These are phyloP conservation scores for Boletus sp. DNA, from an alignment of 768 basidiomycete genomes.

Conservation along the genomic window DNA sequence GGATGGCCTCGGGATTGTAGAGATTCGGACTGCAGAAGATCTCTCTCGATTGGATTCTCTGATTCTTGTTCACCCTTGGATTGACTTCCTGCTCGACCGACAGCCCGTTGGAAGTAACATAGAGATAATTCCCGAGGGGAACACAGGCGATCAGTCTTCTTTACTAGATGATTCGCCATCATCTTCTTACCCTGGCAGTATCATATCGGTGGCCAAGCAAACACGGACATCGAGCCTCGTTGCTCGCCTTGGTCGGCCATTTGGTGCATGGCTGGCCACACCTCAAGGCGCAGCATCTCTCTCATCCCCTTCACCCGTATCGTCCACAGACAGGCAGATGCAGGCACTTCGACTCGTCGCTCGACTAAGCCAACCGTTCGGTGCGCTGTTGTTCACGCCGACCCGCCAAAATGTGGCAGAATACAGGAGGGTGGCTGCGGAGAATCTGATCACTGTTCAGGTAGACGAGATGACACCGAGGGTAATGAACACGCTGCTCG, in stretches of 20 bases:
- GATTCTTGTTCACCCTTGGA: conserved; percentile 8
- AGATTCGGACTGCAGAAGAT: background rate
- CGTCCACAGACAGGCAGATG: background rate
- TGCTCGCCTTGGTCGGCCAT: background rate
- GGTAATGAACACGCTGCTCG: background rate
- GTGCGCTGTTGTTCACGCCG: background rate
- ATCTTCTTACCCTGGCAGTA: background rate
- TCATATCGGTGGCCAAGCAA: background rate
- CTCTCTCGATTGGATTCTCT: background rate
- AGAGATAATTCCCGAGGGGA: background rate
- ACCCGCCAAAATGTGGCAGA: background rate
- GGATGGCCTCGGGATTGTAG: background rate
- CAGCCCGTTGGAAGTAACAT: background rate
- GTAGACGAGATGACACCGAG: background rate
- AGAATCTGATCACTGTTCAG: background rate
- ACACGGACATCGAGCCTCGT: background rate
- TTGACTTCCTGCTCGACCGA: conserved; percentile 1
- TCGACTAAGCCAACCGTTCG: background rate
- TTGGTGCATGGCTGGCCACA: background rate
- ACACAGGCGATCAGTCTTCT: no score
- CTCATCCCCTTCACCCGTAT: background rate
- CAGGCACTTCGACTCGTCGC: background rate
- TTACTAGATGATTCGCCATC: background rate
- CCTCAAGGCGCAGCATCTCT: background rate
- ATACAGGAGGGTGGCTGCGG: background rate